Base-by-base conservation (phyloP, 495 filamentous ascomycete species). In the Hypoxylon intermedium region DNA sequence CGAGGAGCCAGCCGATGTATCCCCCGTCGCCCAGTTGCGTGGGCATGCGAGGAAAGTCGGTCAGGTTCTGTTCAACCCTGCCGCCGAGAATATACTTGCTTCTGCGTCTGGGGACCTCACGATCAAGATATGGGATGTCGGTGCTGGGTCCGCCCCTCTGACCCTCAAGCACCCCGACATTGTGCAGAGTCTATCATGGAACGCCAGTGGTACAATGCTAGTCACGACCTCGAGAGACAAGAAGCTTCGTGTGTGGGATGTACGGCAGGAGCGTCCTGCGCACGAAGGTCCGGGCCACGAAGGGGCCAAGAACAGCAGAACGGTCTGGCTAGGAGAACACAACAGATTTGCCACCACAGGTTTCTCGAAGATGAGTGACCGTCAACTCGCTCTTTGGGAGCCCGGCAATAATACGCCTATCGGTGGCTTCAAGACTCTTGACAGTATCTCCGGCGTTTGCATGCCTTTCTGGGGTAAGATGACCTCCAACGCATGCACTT, bases 301-400 rank as follows among this genome's bases (percentile, higher is more conserved):
- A 18, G 94, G 94, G 20, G 95, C 95, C 58, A 98, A 98, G 81
- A 97, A 94, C 79, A 97, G 93, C 71, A 89, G 94, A 64, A 85
- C 87, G 13, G 92, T 96, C 12, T 98, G 94, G 94, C 81, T 98
- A 80, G 94, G 95, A 60, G 94, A 98, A 72, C 90, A 91, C 68
- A 91, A 96, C 78, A 85, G 93, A 49, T 86, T 98, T 63, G 94
- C 89, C 44, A 98, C 94, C 3, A 98, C 94, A 9, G 94, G 94
- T 56, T 98, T 98, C 81, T 96, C 91, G 37, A 90, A 87, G 73
- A 98, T 97, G 93, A 97, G 93, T 70, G 95, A 98, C 77, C 87
- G 94, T 12, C 94, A 98, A 70, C 82, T 98, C 68, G 94, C 88
- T 23, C 82, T 98, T 30, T 98, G 94, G 94, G 94, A 98, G 80